phyloP scores from a whole-genome alignment of 2,329 filamentous ascomycete species.

The Calonectria fujianensis region DNA sequence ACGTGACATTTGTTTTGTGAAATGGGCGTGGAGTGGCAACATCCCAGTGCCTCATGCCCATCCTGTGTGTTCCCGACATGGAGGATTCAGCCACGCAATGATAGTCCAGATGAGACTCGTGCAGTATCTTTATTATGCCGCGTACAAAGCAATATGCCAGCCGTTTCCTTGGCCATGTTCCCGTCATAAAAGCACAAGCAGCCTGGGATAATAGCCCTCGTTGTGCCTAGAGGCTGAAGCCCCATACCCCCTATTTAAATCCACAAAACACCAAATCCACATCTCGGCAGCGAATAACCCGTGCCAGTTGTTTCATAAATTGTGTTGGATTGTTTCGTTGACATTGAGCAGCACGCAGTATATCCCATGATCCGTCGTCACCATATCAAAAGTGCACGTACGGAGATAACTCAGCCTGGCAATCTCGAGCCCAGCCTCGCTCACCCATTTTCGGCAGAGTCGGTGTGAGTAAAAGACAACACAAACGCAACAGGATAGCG shows the following conservation, averaged over 20 bases:
- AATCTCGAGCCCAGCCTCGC: not conserved
- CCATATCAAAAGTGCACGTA: not conserved
- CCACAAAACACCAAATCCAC: not conserved
- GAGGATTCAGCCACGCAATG: not conserved
- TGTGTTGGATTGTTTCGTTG: not conserved
- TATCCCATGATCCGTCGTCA: too few species aligned
- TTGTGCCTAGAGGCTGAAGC: not conserved
- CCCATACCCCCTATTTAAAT: not conserved
- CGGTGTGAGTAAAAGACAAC: not conserved
- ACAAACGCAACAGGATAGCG: not conserved
- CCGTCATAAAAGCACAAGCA: not conserved
- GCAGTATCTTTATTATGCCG: not conserved
- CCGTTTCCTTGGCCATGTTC: not conserved
- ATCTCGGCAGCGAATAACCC: not conserved
- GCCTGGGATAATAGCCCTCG: not conserved
- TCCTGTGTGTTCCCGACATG: not conserved
- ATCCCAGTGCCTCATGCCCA: not conserved
- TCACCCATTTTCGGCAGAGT: not conserved
- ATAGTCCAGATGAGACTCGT: not conserved
- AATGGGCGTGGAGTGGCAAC: not conserved
- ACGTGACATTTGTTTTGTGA: not conserved
- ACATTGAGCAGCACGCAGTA: too few species aligned
- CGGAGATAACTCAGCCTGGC: not conserved
- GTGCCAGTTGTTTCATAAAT: not conserved
- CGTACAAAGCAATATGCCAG: not conserved